Evolutionary conservation across 202 grass and related monocot species (phyloP), one percentile per base, ranked within the genome.

Genomic region (Setaria italica): DNA sequence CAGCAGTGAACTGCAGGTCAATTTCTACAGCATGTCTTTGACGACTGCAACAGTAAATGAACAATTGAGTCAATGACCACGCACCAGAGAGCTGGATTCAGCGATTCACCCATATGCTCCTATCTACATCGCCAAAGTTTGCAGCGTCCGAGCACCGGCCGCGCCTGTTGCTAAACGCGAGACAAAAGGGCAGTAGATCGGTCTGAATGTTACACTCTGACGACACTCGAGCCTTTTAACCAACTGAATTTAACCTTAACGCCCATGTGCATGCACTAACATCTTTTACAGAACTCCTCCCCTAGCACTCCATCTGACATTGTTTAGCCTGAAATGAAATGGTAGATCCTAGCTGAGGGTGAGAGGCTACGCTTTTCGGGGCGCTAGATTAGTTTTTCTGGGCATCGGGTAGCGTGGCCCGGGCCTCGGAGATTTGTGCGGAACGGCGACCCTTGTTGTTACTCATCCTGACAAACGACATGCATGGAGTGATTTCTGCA

Each of bases 371-470:
- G 58, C 0, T 6, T 42, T 70, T 43, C 4, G 79, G 51, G 79
- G 58, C n/a, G 42, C 77, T 50, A 50, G 45, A 30, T n/a, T 19
- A 69, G 9, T 5, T 45, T 45, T 16, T 67, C 12, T 2, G 47
- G 33, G 20, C 67, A 30, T 90, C 11, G 88, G 79, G 32, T 49
- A 79, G 41, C n/a, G 88, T 62, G 16, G 49, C 39, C 49, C 56
- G 49, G 84, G 16, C 41, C 39, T 57, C 56, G 59, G 88, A 87
- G 74, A 69, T 62, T 87, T 67, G 32, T 14, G 51, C 84, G 74
- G 84, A 67, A 79, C 84, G 88, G 84, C 74, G 59, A 83, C 79
- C 41, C 42, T 83, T 90, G 84, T 87, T 83, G 85, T 50, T 70
- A 82, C 71, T 64, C 57, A 16, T 62, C 65, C 49, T 33, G 79